A percentile compares a stretch with the other conserved stretches of the same genome.
Conservation (phyloP, 2,329 filamentous ascomycete species). For the Fusarium xyrophilum region DNA sequence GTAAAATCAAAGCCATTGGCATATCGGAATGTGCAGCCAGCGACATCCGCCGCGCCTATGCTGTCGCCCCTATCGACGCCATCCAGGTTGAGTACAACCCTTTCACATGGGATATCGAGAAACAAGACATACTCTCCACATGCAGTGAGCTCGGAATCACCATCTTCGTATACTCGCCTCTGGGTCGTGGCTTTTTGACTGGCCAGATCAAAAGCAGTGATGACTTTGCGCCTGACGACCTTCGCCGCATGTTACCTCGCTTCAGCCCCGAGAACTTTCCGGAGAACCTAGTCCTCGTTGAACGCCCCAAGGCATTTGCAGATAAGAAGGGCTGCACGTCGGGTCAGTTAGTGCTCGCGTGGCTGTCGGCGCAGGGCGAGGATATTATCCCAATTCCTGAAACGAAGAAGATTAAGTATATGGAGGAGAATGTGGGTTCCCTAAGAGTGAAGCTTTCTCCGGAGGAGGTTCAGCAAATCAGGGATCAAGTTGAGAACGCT, state of each 20-base stretch:
- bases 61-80: neutral
- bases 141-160: neutral
- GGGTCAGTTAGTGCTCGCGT: neutral
- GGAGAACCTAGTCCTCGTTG: neutral
- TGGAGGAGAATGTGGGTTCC: neutral
- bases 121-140: neutral
- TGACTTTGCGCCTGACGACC: neutral
- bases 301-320: accelerated
- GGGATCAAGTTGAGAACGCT: neutral
- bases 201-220: neutral
- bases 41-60: neutral
- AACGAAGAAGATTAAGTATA: neutral
- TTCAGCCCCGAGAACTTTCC: neutral
- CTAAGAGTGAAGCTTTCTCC: accelerated
- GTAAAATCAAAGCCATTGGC: neutral
- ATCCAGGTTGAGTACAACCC: neutral
- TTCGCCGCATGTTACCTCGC: neutral
- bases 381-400: neutral
- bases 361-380: neutral
- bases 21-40: neutral
- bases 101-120: neutral
- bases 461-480: neutral
- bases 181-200: neutral
- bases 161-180: neutral
- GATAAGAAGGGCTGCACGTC: neutral